Base-by-base conservation (phyloP, 1,284 basidiomycete genomes). In the Albatrellus sp. region DNA sequence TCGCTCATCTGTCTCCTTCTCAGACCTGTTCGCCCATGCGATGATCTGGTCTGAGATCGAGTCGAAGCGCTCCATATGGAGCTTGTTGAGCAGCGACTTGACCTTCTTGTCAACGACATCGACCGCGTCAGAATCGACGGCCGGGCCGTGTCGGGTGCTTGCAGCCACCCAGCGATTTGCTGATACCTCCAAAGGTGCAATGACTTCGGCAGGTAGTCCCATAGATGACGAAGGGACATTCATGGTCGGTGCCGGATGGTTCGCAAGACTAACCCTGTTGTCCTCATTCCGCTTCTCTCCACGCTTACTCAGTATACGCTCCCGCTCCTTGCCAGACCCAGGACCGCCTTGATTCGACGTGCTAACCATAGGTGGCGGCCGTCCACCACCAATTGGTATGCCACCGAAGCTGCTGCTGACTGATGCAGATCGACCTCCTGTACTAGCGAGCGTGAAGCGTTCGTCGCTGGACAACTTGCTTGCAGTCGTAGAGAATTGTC, bases 1-100 rank as follows among this genome's bases (percentile, higher is more conserved):
- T 50, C 87, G 77, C 3, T 91, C 93, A 59, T 98, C 90, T 59
- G 78, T 88, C 73, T 98, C 93, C 54, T 82, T 75, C 64, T 84
- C 80, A 6, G 88, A 91, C 69, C 81, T 90, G 76, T 98, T 96
- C 38, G 91, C 93, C 88, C 88, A 97, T 14, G 75, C 68, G 52
- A 97, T 84, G 58, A 97, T 91, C 64, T 96, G 90, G 56, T 84
- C 76, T 5, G 87, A 93, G 57, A 98, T 96, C 6, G 87, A 85
- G 55, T 94, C 90, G 71, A 98, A 98, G 60, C 89, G 90, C 69
- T 97, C 91, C 75, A 93, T 84, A 1, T 92, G 94, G 41, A 98
- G 78, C 70, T 94, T 97, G 77, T 98, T 98, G 57, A 98, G 82
- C 50, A 97, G 65, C 43, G 70, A 71, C 66, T 90, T 93, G 69